A percentile compares a stretch with the other conserved stretches of the same genome.
These are phyloP conservation scores for Claviceps sp. DNA, from an alignment of 2,329 filamentous ascomycete genomes.

Conservation along the genomic window DNA sequence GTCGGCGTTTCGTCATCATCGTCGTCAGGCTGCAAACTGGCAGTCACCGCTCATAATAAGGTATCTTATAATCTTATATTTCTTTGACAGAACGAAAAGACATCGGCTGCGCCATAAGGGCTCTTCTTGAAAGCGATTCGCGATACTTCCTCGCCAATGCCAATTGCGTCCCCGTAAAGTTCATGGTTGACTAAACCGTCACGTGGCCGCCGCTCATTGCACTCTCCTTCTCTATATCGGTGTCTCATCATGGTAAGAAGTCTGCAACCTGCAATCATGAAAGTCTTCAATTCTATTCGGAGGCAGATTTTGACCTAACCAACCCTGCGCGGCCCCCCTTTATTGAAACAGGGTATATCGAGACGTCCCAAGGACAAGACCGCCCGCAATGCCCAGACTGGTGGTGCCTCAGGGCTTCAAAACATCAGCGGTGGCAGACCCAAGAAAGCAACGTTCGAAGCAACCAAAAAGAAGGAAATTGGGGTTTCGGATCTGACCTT, in stretches of 20 bases:
- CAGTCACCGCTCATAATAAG: neutral
- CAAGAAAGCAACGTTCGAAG: conserved; percentile 93
- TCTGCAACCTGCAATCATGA: conserved; percentile 2
- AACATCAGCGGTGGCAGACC: conserved; percentile 46
- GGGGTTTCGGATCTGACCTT: conserved; percentile 95
- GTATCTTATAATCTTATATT: neutral
- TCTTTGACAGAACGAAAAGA: neutral
- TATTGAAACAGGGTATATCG: conserved; percentile 22
- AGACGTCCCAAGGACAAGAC: conserved; percentile 28
- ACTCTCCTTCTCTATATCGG: conserved; percentile 7
- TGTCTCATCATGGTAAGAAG: conserved; percentile 20
- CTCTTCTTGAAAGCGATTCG: neutral
- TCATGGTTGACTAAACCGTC: conserved; percentile 15
- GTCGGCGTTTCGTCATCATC: conserved; percentile 22
- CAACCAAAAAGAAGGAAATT: conserved; percentile 97
- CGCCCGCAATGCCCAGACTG: conserved; percentile 24
- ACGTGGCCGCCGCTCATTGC: neutral
- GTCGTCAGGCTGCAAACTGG: conserved; percentile 7
- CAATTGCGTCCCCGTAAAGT: neutral
- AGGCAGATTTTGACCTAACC: conserved; percentile 1
- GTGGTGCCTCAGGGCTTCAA: conserved; percentile 23
- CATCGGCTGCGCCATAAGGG: neutral
- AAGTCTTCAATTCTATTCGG: conserved; percentile 1
- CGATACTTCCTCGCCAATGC: neutral
- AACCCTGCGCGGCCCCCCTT: neutral